A percentile compares a stretch with the other conserved stretches of the same genome.
Conservation (phyloP, 1,284 basidiomycete genomes). For the Ceratorhiza oryzae-sativae region DNA sequence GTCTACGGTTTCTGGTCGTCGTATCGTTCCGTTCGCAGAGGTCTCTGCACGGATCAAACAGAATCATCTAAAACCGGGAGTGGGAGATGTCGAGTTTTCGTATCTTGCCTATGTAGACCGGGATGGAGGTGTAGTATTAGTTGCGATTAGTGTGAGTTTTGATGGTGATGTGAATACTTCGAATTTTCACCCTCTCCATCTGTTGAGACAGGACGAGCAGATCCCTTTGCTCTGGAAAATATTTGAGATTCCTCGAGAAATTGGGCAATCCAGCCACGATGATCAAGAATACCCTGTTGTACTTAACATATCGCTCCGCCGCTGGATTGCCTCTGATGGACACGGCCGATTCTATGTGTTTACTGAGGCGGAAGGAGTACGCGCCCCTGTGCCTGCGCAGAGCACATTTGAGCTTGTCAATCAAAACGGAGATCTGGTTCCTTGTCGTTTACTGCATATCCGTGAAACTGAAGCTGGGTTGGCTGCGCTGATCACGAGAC, state of each 20-base stretch:
- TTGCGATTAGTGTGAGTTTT: slow-evolving; percentile 65
- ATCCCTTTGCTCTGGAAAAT: slow-evolving; percentile 38
- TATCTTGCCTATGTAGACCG: slow-evolving; percentile 70
- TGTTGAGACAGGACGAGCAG: slow-evolving; percentile 60
- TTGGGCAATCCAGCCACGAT: slow-evolving; percentile 49
- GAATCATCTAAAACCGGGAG: slow-evolving; percentile 74
- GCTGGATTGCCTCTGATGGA: slow-evolving; percentile 75
- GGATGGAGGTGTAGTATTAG: slow-evolving; percentile 66
- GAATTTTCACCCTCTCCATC: slow-evolving; percentile 63
- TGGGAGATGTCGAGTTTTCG: slow-evolving; percentile 52
- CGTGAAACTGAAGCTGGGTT: slow-evolving; percentile 49
- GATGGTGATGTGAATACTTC: slow-evolving; percentile 57
- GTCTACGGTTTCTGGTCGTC: slow-evolving; percentile 62
- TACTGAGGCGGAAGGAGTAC: slow-evolving; percentile 49
- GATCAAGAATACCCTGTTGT: slow-evolving; percentile 78
- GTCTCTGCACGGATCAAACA: slow-evolving; percentile 83
- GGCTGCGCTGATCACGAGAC: slow-evolving; percentile 15
- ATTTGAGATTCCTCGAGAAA: slow-evolving; percentile 44
- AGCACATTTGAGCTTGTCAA: slow-evolving; percentile 25
- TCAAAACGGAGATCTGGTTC: slow-evolving; percentile 48
- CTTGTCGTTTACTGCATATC: slow-evolving; percentile 67
- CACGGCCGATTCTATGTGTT: slow-evolving; percentile 70
- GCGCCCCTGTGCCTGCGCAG: neutral
- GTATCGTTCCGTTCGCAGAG: slow-evolving; percentile 75
- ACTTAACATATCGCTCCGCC: slow-evolving; percentile 60